Base-by-base conservation (phyloP, 2,329 filamentous ascomycete genomes). In the Sclerotinia nivalis region DNA sequence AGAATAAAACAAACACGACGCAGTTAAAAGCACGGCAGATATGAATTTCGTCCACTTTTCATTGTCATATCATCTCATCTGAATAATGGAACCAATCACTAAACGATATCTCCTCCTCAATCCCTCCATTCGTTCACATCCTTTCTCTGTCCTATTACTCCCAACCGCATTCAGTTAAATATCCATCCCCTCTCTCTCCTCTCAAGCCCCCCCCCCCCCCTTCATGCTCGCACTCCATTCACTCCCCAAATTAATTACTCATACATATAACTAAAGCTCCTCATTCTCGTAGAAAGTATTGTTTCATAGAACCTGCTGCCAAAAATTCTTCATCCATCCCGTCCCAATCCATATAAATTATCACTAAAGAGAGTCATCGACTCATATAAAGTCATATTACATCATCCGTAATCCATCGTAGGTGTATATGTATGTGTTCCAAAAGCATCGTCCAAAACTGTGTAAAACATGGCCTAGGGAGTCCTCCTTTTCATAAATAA, bases 361-460 rank as follows among this genome's bases (percentile, higher is more conserved):
- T 62, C 28, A 18, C 49, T 15, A 62, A 18, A 28, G 43, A 49
- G 20, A 49, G 59, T 62, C 43, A 18, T 34, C 12, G 43, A 61
- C 25, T 34, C 59, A 22, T 20, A 8, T 59, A n/a, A 49, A 62
- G 59, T 34, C 59, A 62, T 62, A 49, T 2, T 10, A 34, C 18
- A 37, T 34, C 25, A 62, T 62, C 25, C 31, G 34, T 62, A 15
- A 10, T 49, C 43, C 59, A 20, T 49, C 43, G 20, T 62, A 49
- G 59, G 43, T 49, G 43, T 49, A 47, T 62, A 40, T 59, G 18
- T 62, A 47, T 34, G 59, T 49, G 18, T 28, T 34, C 43, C 59
- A 61, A 62, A 62, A 62, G 28, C 59, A n/a, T 47, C 43, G 12
- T 37, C 60, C 60, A 64, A 64, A 64, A 52, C 20, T 64, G 47